These are phyloP conservation scores for Verticillium alfalfae DNA, from an alignment of 2,329 filamentous ascomycete genomes.

Conservation along the genomic window DNA sequence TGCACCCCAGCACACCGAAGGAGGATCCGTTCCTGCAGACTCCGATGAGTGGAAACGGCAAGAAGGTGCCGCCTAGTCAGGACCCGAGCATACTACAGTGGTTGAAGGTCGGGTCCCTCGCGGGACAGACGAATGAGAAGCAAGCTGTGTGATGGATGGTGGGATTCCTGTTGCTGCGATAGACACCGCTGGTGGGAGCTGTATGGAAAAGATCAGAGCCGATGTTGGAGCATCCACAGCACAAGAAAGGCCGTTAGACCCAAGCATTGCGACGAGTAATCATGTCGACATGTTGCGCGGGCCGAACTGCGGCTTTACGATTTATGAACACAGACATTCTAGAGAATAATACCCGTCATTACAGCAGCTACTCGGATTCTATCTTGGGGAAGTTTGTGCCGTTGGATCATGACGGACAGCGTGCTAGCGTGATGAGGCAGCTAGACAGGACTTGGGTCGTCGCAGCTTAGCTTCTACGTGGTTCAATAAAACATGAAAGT, in stretches of 20 bases:
- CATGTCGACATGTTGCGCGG: neutral
- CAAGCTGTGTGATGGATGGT: neutral
- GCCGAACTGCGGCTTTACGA: neutral
- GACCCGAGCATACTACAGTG: slow-evolving; percentile 24
- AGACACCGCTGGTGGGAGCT: too few relatives aligned
- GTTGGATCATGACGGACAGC: too few relatives aligned
- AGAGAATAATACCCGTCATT: neutral
- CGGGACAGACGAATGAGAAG: neutral
- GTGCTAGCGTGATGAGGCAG: too few relatives aligned
- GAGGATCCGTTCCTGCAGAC: slow-evolving; percentile 30
- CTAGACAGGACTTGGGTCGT: too few relatives aligned
- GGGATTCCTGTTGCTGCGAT: too few relatives aligned
- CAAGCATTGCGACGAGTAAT: neutral
- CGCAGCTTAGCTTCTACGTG: too few relatives aligned
- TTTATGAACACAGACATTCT: neutral
- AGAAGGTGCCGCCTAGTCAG: slow-evolving; percentile 32
- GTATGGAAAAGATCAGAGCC: too few relatives aligned
- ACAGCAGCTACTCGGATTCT: neutral
- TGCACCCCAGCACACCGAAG: slow-evolving; percentile 32
- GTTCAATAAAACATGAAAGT: too few relatives aligned
- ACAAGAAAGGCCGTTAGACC: neutral
- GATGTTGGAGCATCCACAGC: neutral
- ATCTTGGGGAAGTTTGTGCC: neutral
- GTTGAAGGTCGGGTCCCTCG: slow-evolving; percentile 5
- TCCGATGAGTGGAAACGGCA: slow-evolving; percentile 14